Evolutionary conservation across 1,139 yeast species (phyloP).

Genomic region (Dujonia santamariae): DNA sequence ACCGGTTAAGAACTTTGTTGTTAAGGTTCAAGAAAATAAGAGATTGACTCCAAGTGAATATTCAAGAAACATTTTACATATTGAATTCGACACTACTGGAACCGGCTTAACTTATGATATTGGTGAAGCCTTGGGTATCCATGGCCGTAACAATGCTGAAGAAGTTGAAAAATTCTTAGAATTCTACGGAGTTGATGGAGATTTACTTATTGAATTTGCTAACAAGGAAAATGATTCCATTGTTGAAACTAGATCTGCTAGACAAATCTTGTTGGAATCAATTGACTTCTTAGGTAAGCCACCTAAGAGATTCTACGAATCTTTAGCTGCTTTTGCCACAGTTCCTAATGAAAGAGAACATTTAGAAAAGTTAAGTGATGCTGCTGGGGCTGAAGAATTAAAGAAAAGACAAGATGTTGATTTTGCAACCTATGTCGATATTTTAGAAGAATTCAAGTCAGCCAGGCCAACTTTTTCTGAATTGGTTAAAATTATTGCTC

Average conservation of each 20-base stretch:
- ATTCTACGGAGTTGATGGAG: slow-evolving; percentile 69
- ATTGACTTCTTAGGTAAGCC: slow-evolving; percentile 93
- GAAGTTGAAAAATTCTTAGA: slow-evolving; percentile 67
- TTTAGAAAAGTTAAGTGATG: slow-evolving; percentile 62
- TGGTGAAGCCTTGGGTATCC: slow-evolving; percentile 97
- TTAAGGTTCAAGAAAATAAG: slow-evolving; percentile 87
- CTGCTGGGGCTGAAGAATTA: slow-evolving; percentile 84
- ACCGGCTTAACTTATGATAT: slow-evolving; percentile 89
- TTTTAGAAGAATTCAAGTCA: slow-evolving; percentile 74
- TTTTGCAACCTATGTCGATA: slow-evolving; percentile 76
- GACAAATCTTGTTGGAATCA: slow-evolving; percentile 76
- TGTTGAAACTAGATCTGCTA: slow-evolving; percentile 73
- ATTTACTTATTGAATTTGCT: slow-evolving; percentile 67
- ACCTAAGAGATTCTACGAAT: slow-evolving; percentile 89
- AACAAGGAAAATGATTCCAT: slow-evolving; percentile 59
- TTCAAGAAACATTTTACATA: slow-evolving; percentile 94
- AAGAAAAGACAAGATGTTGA: slow-evolving; percentile 85
- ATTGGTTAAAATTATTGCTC: slow-evolving; percentile 70
- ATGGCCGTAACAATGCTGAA: slow-evolving; percentile 74
- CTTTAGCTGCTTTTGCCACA: slow-evolving; percentile 69
- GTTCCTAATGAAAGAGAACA: slow-evolving; percentile 64
- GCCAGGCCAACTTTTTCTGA: slow-evolving; percentile 80
- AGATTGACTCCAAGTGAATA: slow-evolving; percentile 91
- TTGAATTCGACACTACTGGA: slow-evolving; percentile 88
- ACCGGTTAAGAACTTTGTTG: slow-evolving; percentile 80